Evolutionary conservation across 2,329 filamentous ascomycete genomes (phyloP), one percentile per base, ranked within the genome.

Genomic region (Nothophoma quercina): DNA sequence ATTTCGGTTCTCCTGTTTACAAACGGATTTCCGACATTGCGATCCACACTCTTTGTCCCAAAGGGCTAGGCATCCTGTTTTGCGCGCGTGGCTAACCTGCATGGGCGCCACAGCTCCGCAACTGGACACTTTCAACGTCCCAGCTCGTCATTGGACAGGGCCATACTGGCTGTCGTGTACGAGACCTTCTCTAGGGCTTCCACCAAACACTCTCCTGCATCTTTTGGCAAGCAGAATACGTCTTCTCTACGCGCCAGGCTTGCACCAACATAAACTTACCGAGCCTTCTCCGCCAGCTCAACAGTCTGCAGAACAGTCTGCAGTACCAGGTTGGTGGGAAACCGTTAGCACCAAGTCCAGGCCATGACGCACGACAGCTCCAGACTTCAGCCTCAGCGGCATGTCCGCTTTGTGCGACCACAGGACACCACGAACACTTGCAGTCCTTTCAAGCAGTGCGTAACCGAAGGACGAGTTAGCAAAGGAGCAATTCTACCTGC

Each of bases 31-130:
- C 33, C 39, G 47, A 43, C 26, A 50, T 50, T 50, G 47, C 47
- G 39, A 25, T 47, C 43, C 43, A 47, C 43, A 22, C 18, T 15
- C 2, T 16, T 21, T 35, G 25, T 25, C 33, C 26, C 32, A 33
- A 23, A 44, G 23, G 40, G 9, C 36, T 26, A 52, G 49, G 25
- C 45, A 41, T 34, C 21, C 55, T 50, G 35, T 40, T 43, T 38
- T 48, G 32, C 43, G 36, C 35, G 45, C 47, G 54, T 65, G 63
- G 65, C 61, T 56, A 41, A 18, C 38, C 46, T 54, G 63, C 56
- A 56, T 49, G 32, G 51, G 55, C 55, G 58, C 64, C 62, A 63
- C 60, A 57, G 55, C 48, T 52, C 59, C 50, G 36, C 46, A 45
- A 39, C 49, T 53, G 44, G 41, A 38, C 18, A 7, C 13, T 46